A percentile compares a stretch with the other conserved stretches of the same genome.
These are phyloP conservation scores for Neoboletus magnificus DNA, from an alignment of 768 basidiomycete species.

Conservation along the genomic window DNA sequence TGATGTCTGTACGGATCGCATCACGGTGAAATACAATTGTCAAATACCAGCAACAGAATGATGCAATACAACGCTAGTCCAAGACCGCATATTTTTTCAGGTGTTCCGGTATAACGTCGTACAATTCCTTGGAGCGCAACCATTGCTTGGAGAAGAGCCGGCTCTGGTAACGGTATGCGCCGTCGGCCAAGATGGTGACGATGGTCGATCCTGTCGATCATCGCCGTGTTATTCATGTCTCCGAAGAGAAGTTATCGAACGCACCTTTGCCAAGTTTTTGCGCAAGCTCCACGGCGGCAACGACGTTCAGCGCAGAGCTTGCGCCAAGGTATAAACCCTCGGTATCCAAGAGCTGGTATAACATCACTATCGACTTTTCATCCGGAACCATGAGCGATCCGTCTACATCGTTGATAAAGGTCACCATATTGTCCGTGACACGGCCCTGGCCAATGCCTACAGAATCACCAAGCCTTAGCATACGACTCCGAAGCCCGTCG, in stretches of 20 bases:
- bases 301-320: conserved; percentile 91
- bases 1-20: background rate
- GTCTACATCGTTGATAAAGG: conserved; percentile 70
- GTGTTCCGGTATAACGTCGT: conserved; percentile 73
- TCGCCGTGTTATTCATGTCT: background rate
- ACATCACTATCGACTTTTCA: conserved; percentile 85
- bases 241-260: background rate
- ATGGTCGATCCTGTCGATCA: conserved; percentile 63
- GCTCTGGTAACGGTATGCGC: conserved; percentile 96
- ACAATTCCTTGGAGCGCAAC: conserved; percentile 78
- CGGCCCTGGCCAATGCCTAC: conserved; percentile 96
- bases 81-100: conserved; percentile 89
- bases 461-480: background rate
- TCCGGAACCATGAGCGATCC: conserved; percentile 89
- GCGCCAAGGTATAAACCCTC: conserved; percentile 96
- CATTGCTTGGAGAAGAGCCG: conserved; percentile 92
- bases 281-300: conserved; percentile 88
- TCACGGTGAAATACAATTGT: background rate
- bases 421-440: conserved; percentile 85
- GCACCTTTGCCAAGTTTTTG: conserved; percentile 78
- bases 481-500: background rate
- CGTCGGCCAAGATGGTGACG: conserved; percentile 90
- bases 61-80: conserved; percentile 41
- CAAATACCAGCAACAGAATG: background rate
- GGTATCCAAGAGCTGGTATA: conserved; percentile 86